These are phyloP conservation scores for Polyporus arcularius DNA, from an alignment of 768 basidiomycete species.

Conservation along the genomic window DNA sequence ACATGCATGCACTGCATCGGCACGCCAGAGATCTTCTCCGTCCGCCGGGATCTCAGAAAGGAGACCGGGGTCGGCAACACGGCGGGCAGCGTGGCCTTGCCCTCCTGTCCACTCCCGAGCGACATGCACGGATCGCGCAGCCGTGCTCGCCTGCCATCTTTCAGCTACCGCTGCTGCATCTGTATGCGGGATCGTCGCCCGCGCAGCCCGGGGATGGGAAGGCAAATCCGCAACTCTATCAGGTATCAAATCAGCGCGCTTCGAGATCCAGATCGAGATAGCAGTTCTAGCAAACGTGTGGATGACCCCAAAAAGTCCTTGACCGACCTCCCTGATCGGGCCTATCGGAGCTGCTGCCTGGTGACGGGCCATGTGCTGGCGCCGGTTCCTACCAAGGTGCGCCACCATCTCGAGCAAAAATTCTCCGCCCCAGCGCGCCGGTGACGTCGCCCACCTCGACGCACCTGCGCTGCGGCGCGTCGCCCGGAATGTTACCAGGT, in stretches of 20 bases:
- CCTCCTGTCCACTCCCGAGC: not conserved
- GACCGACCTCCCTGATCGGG: conserved; percentile 17
- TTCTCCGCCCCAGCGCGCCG: not conserved
- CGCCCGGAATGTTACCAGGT: conserved; percentile 21
- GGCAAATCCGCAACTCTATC: conserved; percentile 5
- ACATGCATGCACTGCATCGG: conserved; percentile 14
- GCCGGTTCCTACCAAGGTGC: conserved; percentile 14
- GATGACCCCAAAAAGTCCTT: conserved; percentile 20
- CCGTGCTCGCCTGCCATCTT: too few species aligned
- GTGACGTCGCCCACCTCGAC: not conserved
- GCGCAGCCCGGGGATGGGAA: not conserved
- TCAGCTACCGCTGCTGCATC: too few species aligned
- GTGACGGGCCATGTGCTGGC: conserved; percentile 14
- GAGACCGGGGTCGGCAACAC: not conserved
- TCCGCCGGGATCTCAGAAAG: conserved; percentile 7
- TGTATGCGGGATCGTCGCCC: too few species aligned
- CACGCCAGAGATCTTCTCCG: conserved; percentile 9
- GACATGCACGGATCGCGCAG: too few species aligned
- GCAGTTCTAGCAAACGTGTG: conserved; percentile 19
- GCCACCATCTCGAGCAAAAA: conserved; percentile 14
- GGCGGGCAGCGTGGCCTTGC: not conserved
- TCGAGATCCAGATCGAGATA: conserved; percentile 20
- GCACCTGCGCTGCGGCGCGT: not conserved
- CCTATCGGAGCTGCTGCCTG: conserved; percentile 13
- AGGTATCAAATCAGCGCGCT: not conserved